These are phyloP conservation scores for Angomonas desouzai DNA, from an alignment of 208 protist species.

Conservation along the genomic window DNA sequence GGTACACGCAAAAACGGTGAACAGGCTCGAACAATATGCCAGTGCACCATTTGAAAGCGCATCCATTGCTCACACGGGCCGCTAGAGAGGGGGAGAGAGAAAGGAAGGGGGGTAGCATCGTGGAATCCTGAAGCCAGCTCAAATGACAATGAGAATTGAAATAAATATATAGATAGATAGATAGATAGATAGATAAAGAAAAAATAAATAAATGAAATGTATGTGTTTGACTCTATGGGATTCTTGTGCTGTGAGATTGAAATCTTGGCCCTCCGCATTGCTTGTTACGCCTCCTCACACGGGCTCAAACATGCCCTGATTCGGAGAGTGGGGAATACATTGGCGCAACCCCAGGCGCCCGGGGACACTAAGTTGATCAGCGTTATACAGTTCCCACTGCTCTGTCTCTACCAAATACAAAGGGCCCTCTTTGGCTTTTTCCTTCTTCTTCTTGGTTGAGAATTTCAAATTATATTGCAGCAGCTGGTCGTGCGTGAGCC, in stretches of 20 bases:
- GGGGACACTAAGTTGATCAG: conserved; percentile 78
- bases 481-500: conserved; percentile 83
- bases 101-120: background rate
- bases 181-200: background rate
- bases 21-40: conserved; percentile 56
- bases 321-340: conserved; percentile 23
- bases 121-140: no score
- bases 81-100: background rate
- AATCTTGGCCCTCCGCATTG: background rate
- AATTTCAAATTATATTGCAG: conserved; percentile 51
- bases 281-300: background rate
- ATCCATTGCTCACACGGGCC: conserved; percentile 24
- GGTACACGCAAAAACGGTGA: conserved; percentile 73
- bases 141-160: no score
- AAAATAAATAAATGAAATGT: no score
- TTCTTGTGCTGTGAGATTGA: no score
- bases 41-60: conserved; percentile 32
- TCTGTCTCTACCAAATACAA: conserved; percentile 74
- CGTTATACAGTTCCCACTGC: conserved; percentile 85
- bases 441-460: conserved; percentile 22
- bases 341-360: conserved; percentile 61
- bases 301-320: background rate
- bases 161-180: conserved; percentile 9
- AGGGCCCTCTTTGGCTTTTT: conserved; percentile 16
- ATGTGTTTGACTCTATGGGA: no score